Base-by-base conservation (phyloP, 352 stramenopile genomes). In the Pythium plurisporium region DNA sequence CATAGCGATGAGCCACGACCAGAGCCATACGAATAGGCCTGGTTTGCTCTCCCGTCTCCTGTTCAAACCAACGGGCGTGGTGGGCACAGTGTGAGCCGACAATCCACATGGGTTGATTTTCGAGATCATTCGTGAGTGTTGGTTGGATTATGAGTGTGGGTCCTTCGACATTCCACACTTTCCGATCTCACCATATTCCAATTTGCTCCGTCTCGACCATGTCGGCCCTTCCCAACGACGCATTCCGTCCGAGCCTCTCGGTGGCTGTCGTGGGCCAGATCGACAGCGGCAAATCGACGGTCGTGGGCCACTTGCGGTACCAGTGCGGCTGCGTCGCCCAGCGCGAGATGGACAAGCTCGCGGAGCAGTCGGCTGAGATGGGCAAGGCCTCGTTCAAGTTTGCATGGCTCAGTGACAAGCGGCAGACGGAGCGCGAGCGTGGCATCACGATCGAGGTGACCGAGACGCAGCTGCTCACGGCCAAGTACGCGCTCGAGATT, bases 311-410 rank as follows among this genome's bases (percentile, higher is more conserved):
- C 72, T 74, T 99, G 53, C 98, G 99, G 64, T 99, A 98, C 87
- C 98, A 98, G 77, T 98, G 89, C 77, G 97, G 96, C 61, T 86
- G 89, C 62, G 96, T 99, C 67, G 81, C 98, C 73, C 95, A 99
- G 81, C 86, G 89, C 77, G 97, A 89, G 10, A 98, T 99, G 70
- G 94, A 99, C 66, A 98, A 98, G 71, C 96, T 96, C 67, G 87
- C 98, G 73, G 96, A 98, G 64, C 95, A 99, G 71, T 86, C 96
- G 22, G 81, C 71, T 14, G 93, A 98, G 68, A 66, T 97, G n/a
- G 96, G 96, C 52, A 99, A 99, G 74, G 76, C 73, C 14, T 98
- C 95, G 42, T 98, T 98, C 83, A 99, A 98, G 79, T 99, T 98
- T 77, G 96, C 96, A 23, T 99, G 95, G 95, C 82, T 99, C 40